phyloP scores from a whole-genome alignment of 495 filamentous ascomycete genomes.

The Lindgomyces ingoldianus region DNA sequence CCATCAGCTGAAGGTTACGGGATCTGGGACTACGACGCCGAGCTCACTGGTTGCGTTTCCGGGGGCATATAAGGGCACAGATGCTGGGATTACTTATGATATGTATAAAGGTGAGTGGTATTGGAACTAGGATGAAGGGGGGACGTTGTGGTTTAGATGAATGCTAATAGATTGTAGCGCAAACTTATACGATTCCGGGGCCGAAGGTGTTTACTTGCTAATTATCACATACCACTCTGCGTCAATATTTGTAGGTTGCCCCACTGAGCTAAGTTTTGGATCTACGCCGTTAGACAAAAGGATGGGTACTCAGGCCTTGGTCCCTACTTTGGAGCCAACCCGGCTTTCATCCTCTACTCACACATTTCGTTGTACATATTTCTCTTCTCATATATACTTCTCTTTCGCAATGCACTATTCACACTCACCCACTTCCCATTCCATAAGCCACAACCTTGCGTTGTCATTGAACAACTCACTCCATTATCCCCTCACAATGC shows the following conservation, averaged over 20 bases:
- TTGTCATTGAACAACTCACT: background rate
- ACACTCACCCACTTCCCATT: background rate
- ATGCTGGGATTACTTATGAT: slow-evolving; percentile 33
- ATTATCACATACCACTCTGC: background rate
- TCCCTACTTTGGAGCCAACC: too few relatives aligned
- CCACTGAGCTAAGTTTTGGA: too few relatives aligned
- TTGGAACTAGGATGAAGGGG: background rate
- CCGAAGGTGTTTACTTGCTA: background rate
- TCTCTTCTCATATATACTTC: background rate
- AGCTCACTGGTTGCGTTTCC: slow-evolving; percentile 24
- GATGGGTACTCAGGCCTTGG: too few relatives aligned
- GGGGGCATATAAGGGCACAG: slow-evolving; percentile 26
- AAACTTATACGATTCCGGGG: background rate
- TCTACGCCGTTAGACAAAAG: too few relatives aligned
- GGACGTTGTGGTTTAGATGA: background rate
- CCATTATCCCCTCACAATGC: background rate
- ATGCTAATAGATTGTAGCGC: background rate
- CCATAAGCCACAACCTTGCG: background rate
- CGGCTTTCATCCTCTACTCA: background rate
- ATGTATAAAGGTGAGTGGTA: slow-evolving; percentile 27
- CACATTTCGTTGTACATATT: background rate
- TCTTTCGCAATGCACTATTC: background rate
- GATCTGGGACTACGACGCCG: slow-evolving; percentile 19
- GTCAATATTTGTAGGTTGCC: too few relatives aligned
- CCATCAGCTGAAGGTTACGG: slow-evolving; percentile 35